phyloP scores from a whole-genome alignment of 2,329 filamentous ascomycete genomes.

The Ampelomyces quisqualis region DNA sequence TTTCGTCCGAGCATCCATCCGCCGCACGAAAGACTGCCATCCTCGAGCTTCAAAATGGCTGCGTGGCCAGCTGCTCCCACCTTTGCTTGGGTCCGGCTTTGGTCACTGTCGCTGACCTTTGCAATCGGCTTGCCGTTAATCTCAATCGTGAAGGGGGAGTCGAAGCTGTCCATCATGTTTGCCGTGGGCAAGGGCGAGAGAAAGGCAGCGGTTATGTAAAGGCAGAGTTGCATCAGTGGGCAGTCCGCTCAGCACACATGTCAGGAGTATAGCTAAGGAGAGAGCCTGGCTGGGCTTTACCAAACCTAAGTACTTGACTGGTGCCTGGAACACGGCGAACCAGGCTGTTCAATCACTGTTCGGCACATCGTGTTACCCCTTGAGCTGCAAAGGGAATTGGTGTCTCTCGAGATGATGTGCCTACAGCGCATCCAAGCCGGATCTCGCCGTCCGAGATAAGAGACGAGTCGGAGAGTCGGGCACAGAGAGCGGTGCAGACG shows the following conservation, averaged over 20 bases:
- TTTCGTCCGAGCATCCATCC: constrained; percentile 25
- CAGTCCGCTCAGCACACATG: too few species aligned
- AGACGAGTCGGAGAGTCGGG: too few species aligned
- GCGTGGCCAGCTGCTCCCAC: constrained; percentile 15
- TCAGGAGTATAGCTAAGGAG: background rate
- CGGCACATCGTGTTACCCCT: too few species aligned
- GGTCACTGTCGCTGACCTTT: constrained; percentile 7
- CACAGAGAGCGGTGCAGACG: too few species aligned
- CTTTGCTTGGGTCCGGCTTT: constrained; percentile 18
- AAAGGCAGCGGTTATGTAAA: constrained; percentile 5
- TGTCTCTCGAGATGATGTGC: too few species aligned
- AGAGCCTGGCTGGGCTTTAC: background rate
- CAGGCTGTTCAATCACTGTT: too few species aligned
- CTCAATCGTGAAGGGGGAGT: constrained; percentile 26
- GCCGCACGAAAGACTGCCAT: constrained; percentile 20
- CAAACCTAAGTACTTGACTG: background rate
- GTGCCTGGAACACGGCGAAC: too few species aligned
- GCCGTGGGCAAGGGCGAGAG: constrained; percentile 8
- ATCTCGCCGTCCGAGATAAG: too few species aligned
- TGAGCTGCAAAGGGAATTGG: too few species aligned
- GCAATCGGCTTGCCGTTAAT: constrained; percentile 26
- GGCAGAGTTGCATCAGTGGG: constrained; percentile 1
- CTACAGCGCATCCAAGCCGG: too few species aligned
- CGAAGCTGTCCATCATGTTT: constrained; percentile 24
- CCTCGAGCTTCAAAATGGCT: constrained; percentile 26